phyloP scores from a whole-genome alignment of 148 eudicot species.

The Cornus florida region DNA sequence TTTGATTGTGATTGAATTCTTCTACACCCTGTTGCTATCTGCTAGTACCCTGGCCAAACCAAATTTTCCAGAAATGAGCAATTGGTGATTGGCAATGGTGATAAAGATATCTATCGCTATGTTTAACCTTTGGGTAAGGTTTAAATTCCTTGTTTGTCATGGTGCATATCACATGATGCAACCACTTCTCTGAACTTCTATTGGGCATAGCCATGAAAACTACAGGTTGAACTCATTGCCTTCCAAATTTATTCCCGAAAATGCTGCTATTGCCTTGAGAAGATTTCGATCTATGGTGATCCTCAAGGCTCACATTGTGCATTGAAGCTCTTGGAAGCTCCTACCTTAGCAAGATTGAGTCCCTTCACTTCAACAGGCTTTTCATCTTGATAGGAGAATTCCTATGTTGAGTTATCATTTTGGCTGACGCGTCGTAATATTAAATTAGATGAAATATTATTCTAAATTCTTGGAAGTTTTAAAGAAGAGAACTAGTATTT shows the following conservation, averaged over 20 bases:
- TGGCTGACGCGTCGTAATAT: too few species aligned
- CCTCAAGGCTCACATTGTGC: not conserved
- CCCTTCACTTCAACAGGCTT: not conserved
- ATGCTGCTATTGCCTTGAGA: not conserved
- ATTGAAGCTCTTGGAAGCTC: not conserved
- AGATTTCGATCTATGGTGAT: not conserved
- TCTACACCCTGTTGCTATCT: not conserved
- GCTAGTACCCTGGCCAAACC: not conserved
- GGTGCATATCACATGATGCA: not conserved
- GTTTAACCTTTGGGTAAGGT: not conserved
- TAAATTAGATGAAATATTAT: too few species aligned
- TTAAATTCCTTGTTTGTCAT: not conserved
- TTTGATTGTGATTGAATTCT: not conserved
- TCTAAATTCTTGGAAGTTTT: too few species aligned
- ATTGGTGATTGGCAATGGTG: not conserved
- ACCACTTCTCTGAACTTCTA: not conserved
- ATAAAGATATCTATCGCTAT: not conserved
- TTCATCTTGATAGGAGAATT: not conserved
- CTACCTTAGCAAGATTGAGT: not conserved
- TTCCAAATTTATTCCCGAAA: not conserved
- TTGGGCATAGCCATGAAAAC: not conserved
- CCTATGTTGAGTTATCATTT: not conserved
- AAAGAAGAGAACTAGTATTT: too few species aligned
- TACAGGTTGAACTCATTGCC: not conserved
- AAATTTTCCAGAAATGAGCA: not conserved